Base-by-base conservation (phyloP, 176 grass and related monocot species). In the Zizania latifolia region DNA sequence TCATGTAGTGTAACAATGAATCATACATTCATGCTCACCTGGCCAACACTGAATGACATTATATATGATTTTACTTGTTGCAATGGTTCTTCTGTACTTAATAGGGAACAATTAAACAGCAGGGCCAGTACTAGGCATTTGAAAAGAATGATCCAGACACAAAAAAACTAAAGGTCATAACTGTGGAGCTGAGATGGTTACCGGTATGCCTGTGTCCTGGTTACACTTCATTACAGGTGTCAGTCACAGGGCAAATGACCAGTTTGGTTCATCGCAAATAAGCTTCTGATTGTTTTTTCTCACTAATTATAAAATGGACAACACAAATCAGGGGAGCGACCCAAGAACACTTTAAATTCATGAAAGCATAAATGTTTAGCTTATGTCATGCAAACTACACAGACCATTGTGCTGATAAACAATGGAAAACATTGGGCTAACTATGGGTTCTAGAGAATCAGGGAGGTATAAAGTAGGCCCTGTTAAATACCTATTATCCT, bases 381-480 rank as follows among this genome's bases (percentile, higher is more conserved):
- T 82, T 61, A 67, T 74, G 65, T 71, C 60, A 44, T 78, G 64
- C 59, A 88, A 75, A 62, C 53, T 73, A 58, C 22, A 37, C 36
- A 72, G 21, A 26, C n/a, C 55, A 71, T 55, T 53, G 57, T 53
- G 38, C 7, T 46, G 58, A 55, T 64, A 82, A 63, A 61, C 61
- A 79, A 66, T 30, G 27, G 17, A 30, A 69, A 65, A 58, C 36
- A 80, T 61, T 80, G 78, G 45, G 35, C 45, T 83, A 71, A 84
- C 27, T 79, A 71, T 69, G 37, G 70, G 63, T 75, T 44, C 66
- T 69, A 88, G 28, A 86, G 34, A 75, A 79, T 36, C 35, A 82
- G 33, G 71, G 44, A 68, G 79, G 74, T 66, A 70, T 82, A 79
- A 83, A 89, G 79, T 64, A 73, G 60, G 60, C 74, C 86, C 32